These are phyloP conservation scores for Argentina anserina DNA, from an alignment of 306 rosid species.

Conservation along the genomic window DNA sequence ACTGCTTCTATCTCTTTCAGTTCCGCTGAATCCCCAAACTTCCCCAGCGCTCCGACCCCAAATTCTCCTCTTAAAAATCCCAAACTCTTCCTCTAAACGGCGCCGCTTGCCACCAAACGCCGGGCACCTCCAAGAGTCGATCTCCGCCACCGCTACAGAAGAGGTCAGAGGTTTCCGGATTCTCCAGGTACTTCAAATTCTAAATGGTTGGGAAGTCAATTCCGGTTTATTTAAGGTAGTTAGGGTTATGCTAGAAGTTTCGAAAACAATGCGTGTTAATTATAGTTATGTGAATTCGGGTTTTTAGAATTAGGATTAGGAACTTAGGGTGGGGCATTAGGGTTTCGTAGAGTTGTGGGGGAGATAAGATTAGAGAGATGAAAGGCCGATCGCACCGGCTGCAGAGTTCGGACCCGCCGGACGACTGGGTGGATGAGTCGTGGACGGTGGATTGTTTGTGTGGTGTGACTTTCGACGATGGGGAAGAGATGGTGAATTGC, in stretches of 20 bases:
- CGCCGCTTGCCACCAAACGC: background rate
- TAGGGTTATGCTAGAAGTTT: background rate
- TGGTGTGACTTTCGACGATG: conserved; percentile 94
- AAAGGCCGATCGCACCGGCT: conserved; percentile 90
- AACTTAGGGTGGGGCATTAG: conserved; percentile 11
- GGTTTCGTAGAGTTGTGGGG: background rate
- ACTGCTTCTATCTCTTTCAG: conserved; percentile 18
- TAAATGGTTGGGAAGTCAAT: background rate
- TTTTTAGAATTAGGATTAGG: conserved; percentile 17
- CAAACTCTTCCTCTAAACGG: background rate
- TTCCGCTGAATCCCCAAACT: conserved; percentile 15
- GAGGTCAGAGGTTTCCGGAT: background rate
- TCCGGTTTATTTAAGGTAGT: background rate
- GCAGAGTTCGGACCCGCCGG: conserved; percentile 82
- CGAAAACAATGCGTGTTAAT: background rate
- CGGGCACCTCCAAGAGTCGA: background rate
- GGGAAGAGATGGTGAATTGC: conserved; percentile 98
- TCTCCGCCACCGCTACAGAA: background rate
- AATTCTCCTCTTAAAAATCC: background rate
- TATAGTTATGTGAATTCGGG: conserved; percentile 8
- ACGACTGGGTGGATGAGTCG: conserved; percentile 87
- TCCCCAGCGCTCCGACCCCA: background rate
- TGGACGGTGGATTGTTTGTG: conserved; percentile 98
- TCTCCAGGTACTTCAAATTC: conserved; percentile 18
- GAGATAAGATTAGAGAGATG: conserved; percentile 32